These are phyloP conservation scores for Lasiosphaeriaceae sp. DNA, from an alignment of 495 filamentous ascomycete species.

Conservation along the genomic window DNA sequence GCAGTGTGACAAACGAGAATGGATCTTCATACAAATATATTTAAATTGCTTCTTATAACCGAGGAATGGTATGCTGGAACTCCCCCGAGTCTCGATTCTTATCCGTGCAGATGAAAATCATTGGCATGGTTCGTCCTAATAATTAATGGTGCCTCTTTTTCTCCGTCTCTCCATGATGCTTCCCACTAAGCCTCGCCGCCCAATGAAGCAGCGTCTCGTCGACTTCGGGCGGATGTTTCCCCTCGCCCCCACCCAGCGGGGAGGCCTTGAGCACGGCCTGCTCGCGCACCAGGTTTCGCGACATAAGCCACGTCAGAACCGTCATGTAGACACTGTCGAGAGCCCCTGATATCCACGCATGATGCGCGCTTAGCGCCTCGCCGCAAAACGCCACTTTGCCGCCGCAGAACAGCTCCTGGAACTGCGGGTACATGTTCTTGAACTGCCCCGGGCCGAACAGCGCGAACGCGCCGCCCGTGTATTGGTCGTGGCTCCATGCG, in stretches of 20 bases:
- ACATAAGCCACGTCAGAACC: neutral
- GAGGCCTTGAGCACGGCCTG: neutral
- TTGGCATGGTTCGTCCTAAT: neutral
- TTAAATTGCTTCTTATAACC: too few species aligned
- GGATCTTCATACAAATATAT: too few species aligned
- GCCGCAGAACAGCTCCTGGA: constrained; percentile 23
- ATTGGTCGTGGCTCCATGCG: constrained; percentile 35
- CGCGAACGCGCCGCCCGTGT: constrained; percentile 42
- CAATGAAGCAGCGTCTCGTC: constrained; percentile 6
- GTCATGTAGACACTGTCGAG: constrained; percentile 21
- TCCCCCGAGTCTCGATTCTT: too few species aligned
- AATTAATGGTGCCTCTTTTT: neutral
- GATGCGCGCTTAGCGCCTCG: constrained; percentile 39
- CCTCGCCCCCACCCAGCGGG: neutral
- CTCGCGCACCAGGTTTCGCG: neutral
- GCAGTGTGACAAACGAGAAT: too few species aligned
- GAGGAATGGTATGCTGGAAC: too few species aligned
- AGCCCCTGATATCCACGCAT: constrained; percentile 41
- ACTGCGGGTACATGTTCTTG: constrained; percentile 24
- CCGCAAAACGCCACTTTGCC: constrained; percentile 33
- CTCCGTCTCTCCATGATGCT: neutral
- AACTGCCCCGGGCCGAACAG: constrained; percentile 45
- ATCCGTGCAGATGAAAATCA: too few species aligned
- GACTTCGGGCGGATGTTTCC: neutral
- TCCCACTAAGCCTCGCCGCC: neutral